These are phyloP conservation scores for Ceratonia siliqua DNA, from an alignment of 306 rosid genomes.

Conservation along the genomic window DNA sequence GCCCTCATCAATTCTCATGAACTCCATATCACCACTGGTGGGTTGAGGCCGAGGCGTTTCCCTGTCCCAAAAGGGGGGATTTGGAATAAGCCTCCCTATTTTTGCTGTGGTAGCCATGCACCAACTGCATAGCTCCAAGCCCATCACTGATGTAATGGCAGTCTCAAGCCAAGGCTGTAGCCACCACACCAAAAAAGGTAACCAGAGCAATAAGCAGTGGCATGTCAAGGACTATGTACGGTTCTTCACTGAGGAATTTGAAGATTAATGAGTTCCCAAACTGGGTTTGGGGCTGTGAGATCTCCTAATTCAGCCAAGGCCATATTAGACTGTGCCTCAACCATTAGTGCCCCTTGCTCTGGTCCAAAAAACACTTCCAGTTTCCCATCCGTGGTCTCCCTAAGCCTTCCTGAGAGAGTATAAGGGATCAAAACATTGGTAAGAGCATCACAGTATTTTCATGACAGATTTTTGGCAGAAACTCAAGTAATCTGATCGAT, in stretches of 20 bases:
- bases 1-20: constrained; percentile 78
- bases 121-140: constrained; percentile 92
- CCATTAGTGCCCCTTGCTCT: constrained; percentile 74
- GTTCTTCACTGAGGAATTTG: constrained; percentile 76
- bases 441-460: constrained; percentile 53
- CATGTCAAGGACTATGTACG: constrained; percentile 82
- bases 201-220: constrained; percentile 87
- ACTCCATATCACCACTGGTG: constrained; percentile 64
- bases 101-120: constrained; percentile 82
- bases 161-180: constrained; percentile 87
- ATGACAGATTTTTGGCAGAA: constrained; percentile 37
- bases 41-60: constrained; percentile 67
- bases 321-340: constrained; percentile 64
- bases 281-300: constrained; percentile 76
- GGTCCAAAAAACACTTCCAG: constrained; percentile 76
- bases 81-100: constrained; percentile 45
- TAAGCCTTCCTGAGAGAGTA: constrained; percentile 79
- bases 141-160: constrained; percentile 95
- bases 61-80: constrained; percentile 81
- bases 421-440: constrained; percentile 77
- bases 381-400: constrained; percentile 70
- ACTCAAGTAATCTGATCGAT: constrained; percentile 23
- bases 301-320: constrained; percentile 60
- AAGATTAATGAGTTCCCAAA: constrained; percentile 89
- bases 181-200: constrained; percentile 78